Conservation (phyloP, 2,329 filamentous ascomycete genomes). For the Fusarium nelsonii region DNA sequence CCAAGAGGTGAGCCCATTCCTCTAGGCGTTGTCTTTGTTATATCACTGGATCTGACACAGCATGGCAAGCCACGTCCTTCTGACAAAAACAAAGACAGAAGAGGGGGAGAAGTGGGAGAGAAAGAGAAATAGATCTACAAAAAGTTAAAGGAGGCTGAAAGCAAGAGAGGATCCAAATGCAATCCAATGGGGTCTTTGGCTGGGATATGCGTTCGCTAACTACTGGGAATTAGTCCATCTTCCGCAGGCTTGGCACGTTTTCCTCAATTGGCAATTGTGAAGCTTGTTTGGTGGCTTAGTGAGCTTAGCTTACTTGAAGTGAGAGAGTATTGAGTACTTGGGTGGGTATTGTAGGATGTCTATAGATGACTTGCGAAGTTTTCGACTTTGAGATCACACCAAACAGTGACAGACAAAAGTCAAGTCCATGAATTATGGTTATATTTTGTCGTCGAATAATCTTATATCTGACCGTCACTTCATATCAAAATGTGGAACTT, state of each 20-base stretch:
- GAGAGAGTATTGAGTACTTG: background rate
- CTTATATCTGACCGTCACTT: slow-evolving; percentile 8
- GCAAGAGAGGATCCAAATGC: slow-evolving; percentile 16
- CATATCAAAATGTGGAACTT: slow-evolving; percentile 22
- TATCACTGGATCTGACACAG: background rate
- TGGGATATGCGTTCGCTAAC: slow-evolving; percentile 14
- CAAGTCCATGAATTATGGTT: background rate
- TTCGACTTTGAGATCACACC: background rate
- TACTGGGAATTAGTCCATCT: slow-evolving; percentile 28
- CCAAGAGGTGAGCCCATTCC: slow-evolving; percentile 15
- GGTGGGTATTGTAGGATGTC: background rate
- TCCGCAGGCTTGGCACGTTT: slow-evolving; percentile 40
- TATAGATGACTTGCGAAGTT: background rate
- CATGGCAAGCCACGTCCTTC: background rate
- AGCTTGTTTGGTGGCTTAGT: slow-evolving; percentile 14
- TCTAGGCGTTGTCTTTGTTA: slow-evolving; percentile 1
- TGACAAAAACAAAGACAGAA: background rate
- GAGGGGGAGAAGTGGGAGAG: background rate
- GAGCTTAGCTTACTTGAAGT: slow-evolving; percentile 4
- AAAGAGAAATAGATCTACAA: slow-evolving; percentile 19
- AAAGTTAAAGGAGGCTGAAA: slow-evolving; percentile 38
- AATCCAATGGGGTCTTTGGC: slow-evolving; percentile 21
- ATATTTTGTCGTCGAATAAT: background rate
- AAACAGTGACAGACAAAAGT: background rate
- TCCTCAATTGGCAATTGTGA: slow-evolving; percentile 31